These are phyloP conservation scores for Ostreobium quekettii DNA, from an alignment of 139 green algal genomes.

Conservation along the genomic window DNA sequence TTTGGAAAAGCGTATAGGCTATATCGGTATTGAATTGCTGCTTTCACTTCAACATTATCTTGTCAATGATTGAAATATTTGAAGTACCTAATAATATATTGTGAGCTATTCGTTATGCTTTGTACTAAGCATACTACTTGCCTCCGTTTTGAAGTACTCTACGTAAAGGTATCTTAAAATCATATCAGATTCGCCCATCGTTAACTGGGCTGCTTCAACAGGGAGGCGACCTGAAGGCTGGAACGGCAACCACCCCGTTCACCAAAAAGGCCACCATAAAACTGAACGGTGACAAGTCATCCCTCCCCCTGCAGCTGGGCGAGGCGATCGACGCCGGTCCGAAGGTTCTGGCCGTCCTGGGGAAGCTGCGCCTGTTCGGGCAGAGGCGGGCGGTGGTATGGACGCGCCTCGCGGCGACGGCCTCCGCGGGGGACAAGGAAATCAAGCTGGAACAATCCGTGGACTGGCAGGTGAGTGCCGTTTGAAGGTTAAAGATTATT, in stretches of 20 bases:
- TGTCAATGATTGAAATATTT: too few species aligned
- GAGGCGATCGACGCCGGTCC: not conserved
- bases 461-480: constrained; percentile 7
- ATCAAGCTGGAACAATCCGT: not conserved
- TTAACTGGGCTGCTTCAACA: too few species aligned
- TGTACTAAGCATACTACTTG: too few species aligned
- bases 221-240: not conserved
- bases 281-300: not conserved
- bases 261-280: constrained; percentile 4
- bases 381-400: constrained; percentile 1
- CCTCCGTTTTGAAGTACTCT: too few species aligned
- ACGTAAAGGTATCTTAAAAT: too few species aligned
- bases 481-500: not conserved
- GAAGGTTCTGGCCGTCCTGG: constrained; percentile 6
- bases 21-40: too few species aligned
- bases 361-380: constrained; percentile 1
- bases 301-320: not conserved
- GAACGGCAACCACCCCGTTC: not conserved
- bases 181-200: too few species aligned
- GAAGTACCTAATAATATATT: too few species aligned
- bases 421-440: not conserved
- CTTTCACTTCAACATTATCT: too few species aligned
- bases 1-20: too few species aligned
- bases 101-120: too few species aligned
- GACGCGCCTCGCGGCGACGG: not conserved